Percentiles rank a stretch among this genome's conserved stretches.
Conservation (phyloP, 2,329 filamentous ascomycete species). For the Scedosporium boydii region DNA sequence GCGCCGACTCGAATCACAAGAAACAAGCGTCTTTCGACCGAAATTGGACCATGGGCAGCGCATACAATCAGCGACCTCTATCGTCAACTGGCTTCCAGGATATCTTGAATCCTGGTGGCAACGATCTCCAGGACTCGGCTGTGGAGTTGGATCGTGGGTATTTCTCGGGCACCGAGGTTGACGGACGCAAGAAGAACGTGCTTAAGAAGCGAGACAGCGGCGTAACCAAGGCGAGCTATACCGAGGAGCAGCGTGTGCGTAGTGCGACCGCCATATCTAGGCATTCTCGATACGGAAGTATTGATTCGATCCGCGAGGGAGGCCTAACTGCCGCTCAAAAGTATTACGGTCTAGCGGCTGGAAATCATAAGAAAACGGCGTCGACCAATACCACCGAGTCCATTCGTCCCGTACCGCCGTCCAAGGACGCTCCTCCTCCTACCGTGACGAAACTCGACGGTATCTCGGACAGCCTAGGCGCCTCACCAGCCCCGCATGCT, state of each 20-base stretch:
- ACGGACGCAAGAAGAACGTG: slow-evolving; percentile 66
- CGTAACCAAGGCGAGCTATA: slow-evolving; percentile 57
- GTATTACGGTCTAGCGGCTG: slow-evolving; percentile 49
- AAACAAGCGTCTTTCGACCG: slow-evolving; percentile 62
- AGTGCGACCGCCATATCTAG: slow-evolving; percentile 57
- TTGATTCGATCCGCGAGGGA: slow-evolving; percentile 61
- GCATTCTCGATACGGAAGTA: slow-evolving; percentile 71
- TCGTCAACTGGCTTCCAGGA: slow-evolving; percentile 45
- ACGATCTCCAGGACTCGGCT: slow-evolving; percentile 34
- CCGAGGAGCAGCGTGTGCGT: slow-evolving; percentile 61
- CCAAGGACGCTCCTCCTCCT: slow-evolving; percentile 45
- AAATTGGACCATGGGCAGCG: slow-evolving; percentile 56
- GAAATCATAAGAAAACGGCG: slow-evolving; percentile 48
- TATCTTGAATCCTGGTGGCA: slow-evolving; percentile 13
- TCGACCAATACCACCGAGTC: slow-evolving; percentile 50
- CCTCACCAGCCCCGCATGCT: slow-evolving; percentile 33
- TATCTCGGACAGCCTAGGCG: slow-evolving; percentile 24
- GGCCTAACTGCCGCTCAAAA: slow-evolving; percentile 53
- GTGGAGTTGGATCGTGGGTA: slow-evolving; percentile 77
- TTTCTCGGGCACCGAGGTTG: slow-evolving; percentile 81
- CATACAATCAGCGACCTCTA: slow-evolving; percentile 34
- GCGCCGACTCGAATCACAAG: slow-evolving; percentile 36
- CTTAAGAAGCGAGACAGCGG: slow-evolving; percentile 68
- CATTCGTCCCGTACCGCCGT: slow-evolving; percentile 36
- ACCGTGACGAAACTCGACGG: slow-evolving; percentile 54